Evolutionary conservation across 371 early-diverging fungal species (phyloP).

Genomic region (Rhizopus microsporus): DNA sequence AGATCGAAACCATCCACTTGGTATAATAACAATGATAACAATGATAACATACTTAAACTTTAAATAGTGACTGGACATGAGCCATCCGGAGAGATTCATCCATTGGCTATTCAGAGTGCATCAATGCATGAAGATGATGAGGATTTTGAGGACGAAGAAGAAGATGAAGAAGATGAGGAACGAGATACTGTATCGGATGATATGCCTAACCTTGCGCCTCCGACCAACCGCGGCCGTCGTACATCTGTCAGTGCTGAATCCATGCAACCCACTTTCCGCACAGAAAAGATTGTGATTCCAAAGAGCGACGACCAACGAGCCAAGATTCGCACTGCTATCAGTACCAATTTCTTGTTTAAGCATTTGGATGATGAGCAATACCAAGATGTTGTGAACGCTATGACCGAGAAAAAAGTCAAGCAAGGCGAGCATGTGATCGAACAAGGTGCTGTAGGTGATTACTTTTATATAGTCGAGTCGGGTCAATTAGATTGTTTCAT

Average conservation of each 20-base stretch:
- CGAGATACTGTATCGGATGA: conserved; percentile 26
- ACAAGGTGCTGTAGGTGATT: conserved; percentile 97
- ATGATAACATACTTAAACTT: neutral
- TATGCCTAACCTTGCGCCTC: conserved; percentile 11
- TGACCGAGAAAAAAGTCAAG: conserved; percentile 86
- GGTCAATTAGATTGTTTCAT: conserved; percentile 95
- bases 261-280: conserved; percentile 84
- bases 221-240: conserved; percentile 70
- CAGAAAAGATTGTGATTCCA: conserved; percentile 79
- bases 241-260: conserved; percentile 95
- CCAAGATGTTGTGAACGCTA: conserved; percentile 93
- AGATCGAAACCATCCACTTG: conserved; percentile 11
- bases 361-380: conserved; percentile 95
- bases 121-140: neutral
- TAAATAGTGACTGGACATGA: neutral
- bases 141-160: conserved; percentile 2
- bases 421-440: conserved; percentile 81
- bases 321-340: conserved; percentile 80
- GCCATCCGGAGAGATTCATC: conserved; percentile 9
- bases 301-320: conserved; percentile 83
- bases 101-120: neutral
- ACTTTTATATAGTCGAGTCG: conserved; percentile 95
- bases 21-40: neutral
- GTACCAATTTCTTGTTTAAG: conserved; percentile 90
- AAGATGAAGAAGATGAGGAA: conserved; percentile 15